These are phyloP conservation scores for Candida ficus DNA, from an alignment of 805 yeast species.

Conservation along the genomic window DNA sequence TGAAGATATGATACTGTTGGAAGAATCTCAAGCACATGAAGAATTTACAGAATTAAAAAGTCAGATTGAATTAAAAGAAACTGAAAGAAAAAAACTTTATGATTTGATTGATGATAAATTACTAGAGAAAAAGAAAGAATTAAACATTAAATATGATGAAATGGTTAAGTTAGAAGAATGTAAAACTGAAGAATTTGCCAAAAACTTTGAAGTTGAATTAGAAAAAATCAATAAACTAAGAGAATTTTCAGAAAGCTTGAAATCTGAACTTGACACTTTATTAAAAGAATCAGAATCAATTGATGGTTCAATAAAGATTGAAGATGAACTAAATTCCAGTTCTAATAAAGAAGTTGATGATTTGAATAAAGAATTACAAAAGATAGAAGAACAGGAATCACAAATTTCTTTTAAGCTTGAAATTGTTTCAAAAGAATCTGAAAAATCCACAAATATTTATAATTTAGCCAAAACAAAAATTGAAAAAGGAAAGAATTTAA, in stretches of 20 bases:
- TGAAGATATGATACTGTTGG: constrained; percentile 18
- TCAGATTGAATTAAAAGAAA: background rate
- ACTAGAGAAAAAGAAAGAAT: background rate
- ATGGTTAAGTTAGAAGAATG: constrained; percentile 9
- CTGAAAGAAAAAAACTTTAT: background rate
- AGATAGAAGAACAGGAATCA: constrained; percentile 20
- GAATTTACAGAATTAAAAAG: background rate
- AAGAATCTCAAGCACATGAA: background rate
- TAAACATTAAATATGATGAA: background rate
- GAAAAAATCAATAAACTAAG: constrained; percentile 20
- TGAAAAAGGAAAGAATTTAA: constrained; percentile 31
- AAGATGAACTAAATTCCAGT: background rate
- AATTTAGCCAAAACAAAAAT: constrained; percentile 25
- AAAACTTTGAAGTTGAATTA: constrained; percentile 14
- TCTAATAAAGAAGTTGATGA: background rate
- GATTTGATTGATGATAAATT: background rate
- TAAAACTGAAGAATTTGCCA: constrained; percentile 9
- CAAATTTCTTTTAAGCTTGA: constrained; percentile 18
- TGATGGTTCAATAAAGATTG: constrained; percentile 2
- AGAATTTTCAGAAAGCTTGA: constrained; percentile 13
- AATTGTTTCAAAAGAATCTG: constrained; percentile 20
- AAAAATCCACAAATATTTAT: constrained; percentile 19
- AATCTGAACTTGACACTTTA: constrained; percentile 7
- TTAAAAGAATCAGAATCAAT: background rate
- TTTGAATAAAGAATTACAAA: constrained; percentile 17